Evolutionary conservation across 352 stramenopile genomes (phyloP), one percentile per base, ranked within the genome.

Genomic region (Discostella stelligera): DNA sequence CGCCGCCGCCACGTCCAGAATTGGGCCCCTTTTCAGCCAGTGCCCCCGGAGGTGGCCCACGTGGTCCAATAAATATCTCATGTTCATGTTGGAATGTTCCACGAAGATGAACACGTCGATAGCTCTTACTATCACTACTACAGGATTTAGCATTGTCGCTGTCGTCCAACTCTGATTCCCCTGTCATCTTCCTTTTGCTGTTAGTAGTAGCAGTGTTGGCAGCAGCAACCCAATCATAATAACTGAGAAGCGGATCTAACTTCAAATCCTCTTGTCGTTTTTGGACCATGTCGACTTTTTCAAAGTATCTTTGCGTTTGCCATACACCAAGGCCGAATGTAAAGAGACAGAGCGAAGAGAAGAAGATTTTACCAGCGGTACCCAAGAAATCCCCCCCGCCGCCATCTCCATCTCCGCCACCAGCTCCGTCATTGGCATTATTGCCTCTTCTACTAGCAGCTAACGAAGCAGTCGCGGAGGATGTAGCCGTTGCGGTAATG

Each of bases 311-410:
- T 74, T 84, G 59, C 3, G 83, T 79, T 55, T 92, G 86, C 86
- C 86, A 92, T 46, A 62, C 67, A 62, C 86, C 86, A 23, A 92
- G 68, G 0, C 71, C 80, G 66, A 92, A 92, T 14, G 86, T 92
- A 25, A 80, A 66, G 16, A 72, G 82, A 74, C 82, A 90, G 6
- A 92, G 63, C 2, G 71, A 78, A 32, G 79, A 75, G 66, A 91
- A 91, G 67, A 91, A 90, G 41, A 83, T 25, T 54, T 81, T 84
- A 10, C 85, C 85, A 3, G 68, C 54, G 2, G n/a, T 66, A 23
- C 20, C 48, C 1, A 44, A 44, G 7, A 44, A 44, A 14, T 44
- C 37, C 11, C 13, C 11, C 9, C 23, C 18, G 10, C 23, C 65
- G 8, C 21, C 18, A 16, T 6, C 32, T 1, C 4, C 58, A 5